Base-by-base conservation (phyloP, 352 stramenopile genomes). In the Nothophytophthora sp. region DNA sequence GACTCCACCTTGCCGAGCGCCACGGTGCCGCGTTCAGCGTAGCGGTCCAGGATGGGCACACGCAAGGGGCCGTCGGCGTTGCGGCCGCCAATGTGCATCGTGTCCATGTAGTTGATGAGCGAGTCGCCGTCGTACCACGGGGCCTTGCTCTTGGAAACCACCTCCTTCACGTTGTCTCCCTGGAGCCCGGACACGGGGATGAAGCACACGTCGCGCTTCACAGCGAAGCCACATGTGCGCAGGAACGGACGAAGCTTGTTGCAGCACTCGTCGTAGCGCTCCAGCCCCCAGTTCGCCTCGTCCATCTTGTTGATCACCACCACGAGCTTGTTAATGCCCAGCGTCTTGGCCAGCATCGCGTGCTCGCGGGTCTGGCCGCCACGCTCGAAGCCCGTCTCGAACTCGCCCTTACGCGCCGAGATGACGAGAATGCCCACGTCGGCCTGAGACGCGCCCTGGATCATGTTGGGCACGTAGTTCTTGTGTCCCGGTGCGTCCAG, bases 291-390 rank as follows among this genome's bases (percentile, higher is more conserved):
- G 19, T 96, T 98, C 15, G 86, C 84, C 48, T 99, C 97, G 75
- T 99, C 97, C 97, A 99, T 99, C 84, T 99, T 99, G 75, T 99
- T 99, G 66, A 99, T 98, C 13, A 98, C 97, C 28, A 99, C 96
- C 51, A 99, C 79, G 29, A 99, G 85, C 76, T 98, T 98, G 47
- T 95, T 96, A 22, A 99, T 98, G 20, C 97, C 97, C 33, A 99
- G 81, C 28, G 97, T 99, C 83, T 99, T 99, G 45, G 96, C 96
- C 15, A 99, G 77, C 82, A 99, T 95, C 13, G 97, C 97, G 76
- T 99, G 97, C 81, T 99, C 97, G 55, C 97, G 82, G 18, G 96
- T 99, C 79, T 99, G 97, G 43, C 97, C 97, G 59, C 95, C 95
- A 49, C 95, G 92, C 55, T 99, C 97, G 60, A 99, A 99, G 44